Conservation (phyloP, 306 rosid genomes). For the Acacia melanoxylon region DNA sequence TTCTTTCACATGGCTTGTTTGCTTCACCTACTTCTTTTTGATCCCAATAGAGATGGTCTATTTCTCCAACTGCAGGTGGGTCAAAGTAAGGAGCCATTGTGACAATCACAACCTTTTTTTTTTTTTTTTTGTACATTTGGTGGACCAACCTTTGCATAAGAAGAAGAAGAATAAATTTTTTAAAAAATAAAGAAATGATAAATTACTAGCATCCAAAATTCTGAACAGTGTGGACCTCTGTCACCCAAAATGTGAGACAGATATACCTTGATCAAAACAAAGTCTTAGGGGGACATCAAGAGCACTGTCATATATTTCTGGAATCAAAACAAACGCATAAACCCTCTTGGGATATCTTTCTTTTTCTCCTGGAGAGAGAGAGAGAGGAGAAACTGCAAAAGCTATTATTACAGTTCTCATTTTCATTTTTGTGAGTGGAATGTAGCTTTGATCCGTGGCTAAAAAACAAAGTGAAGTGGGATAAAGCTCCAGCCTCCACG, state of each 20-base stretch:
- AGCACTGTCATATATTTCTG: conserved; percentile 32
- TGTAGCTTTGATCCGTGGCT: not conserved
- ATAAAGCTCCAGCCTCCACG: not conserved
- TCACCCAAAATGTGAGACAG: conserved; percentile 41
- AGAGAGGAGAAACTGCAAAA: not conserved
- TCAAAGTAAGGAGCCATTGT: conserved; percentile 48
- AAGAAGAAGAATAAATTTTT: not conserved
- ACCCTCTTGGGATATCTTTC: not conserved
- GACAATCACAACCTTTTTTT: conserved; percentile 52
- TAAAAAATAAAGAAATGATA: conserved; percentile 40
- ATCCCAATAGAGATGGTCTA: conserved; percentile 71
- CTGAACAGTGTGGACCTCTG: conserved; percentile 34
- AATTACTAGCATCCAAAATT: conserved; percentile 44
- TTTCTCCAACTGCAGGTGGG: conserved; percentile 91
- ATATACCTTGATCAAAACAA: conserved; percentile 40
- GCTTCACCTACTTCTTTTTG: conserved; percentile 57
- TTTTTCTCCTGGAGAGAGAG: not conserved
- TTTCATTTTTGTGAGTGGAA: conserved; percentile 14
- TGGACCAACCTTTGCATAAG: conserved; percentile 42
- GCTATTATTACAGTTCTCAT: not conserved
- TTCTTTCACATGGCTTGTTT: conserved; percentile 67
- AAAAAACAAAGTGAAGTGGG: conserved; percentile 22
- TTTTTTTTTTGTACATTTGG: conserved; percentile 40
- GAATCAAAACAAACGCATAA: not conserved
- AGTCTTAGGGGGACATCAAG: conserved; percentile 44